Base-by-base conservation (phyloP, 805 yeast species). In the Yamadazyma scolyti region DNA sequence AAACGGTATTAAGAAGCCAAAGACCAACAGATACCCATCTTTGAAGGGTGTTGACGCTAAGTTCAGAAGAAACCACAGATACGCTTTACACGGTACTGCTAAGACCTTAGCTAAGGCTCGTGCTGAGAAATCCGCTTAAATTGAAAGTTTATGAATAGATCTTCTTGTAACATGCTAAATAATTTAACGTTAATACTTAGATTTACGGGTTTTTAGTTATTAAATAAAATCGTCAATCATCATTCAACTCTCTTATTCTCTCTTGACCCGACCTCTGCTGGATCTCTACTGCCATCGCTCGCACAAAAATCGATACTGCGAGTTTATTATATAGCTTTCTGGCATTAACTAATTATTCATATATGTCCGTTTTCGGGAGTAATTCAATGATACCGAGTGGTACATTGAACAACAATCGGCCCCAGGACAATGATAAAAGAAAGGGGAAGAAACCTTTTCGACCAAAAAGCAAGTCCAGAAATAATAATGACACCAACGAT, bases 1-100 rank as follows among this genome's bases (percentile, higher is more conserved):
- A 70, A 93, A 93, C 84, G 98, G 98, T 78, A 90, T 93, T 79
- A 90, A 90, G 85, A 93, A 90, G 89, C 96, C 97, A 60, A 85
- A 79, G 82, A 82, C 96, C 65, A 74, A 79, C 95, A 89, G 86
- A 79, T 88, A 90, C 82, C 96, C 96, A 56, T 89, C 97, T 52
- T 79, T 87, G 73, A 90, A 86, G 77, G 95, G 95, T 79, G 97
- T 90, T 70, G 97, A 93, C 73, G 81, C 98, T 68, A 93, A 93
- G 83, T 93, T 93, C 95, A 81, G 80, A 68, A 84, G 97, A 77
- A 93, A 93, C 95, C 97, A 90, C 93, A 89, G 85, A 76, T 85
- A 79, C 74, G 97, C 97, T 75, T 80, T 87, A 65, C 96, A 84
- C 74, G 98, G 98, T 73, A 87, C 95, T 56, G 88, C 85, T 56